phyloP scores from a whole-genome alignment of 1,284 basidiomycete species.

The Trichosporon coremiiforme region DNA sequence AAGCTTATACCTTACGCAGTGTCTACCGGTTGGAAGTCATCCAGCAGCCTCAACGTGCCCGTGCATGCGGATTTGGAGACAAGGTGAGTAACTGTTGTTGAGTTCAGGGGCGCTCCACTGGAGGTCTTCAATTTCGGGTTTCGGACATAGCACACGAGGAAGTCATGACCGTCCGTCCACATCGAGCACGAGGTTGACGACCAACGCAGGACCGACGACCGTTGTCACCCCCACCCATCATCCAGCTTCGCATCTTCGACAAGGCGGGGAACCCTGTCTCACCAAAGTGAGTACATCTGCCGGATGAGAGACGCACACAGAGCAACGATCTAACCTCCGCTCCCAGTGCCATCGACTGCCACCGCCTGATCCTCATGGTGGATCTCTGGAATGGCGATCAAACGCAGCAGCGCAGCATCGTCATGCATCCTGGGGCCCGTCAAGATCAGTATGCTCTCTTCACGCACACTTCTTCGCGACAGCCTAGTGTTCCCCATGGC shows the following conservation, averaged over 20 bases:
- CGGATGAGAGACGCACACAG: background rate
- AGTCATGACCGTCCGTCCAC: background rate
- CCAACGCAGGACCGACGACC: slow-evolving; percentile 76
- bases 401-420: slow-evolving; percentile 78
- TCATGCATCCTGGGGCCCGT: slow-evolving; percentile 67
- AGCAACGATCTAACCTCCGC: background rate
- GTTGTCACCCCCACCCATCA: slow-evolving; percentile 80
- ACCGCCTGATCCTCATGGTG: slow-evolving; percentile 82
- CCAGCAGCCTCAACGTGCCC: slow-evolving; percentile 81
- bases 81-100: slow-evolving; percentile 64
- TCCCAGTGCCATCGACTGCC: slow-evolving; percentile 66
- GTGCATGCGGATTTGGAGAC: slow-evolving; percentile 93
- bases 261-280: slow-evolving; percentile 68
- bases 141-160: background rate
- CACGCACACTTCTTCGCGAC: slow-evolving; percentile 25
- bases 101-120: background rate
- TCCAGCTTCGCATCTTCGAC: slow-evolving; percentile 50
- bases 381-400: slow-evolving; percentile 84
- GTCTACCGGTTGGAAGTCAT: slow-evolving; percentile 78
- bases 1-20: slow-evolving; percentile 56
- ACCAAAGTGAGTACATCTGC: slow-evolving; percentile 65
- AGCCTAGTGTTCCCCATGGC: slow-evolving; percentile 5
- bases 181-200: background rate
- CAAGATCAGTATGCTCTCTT: slow-evolving; percentile 33
- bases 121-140: background rate